Conservation (phyloP, 2,329 filamentous ascomycete species). For the Botrytis aclada region DNA sequence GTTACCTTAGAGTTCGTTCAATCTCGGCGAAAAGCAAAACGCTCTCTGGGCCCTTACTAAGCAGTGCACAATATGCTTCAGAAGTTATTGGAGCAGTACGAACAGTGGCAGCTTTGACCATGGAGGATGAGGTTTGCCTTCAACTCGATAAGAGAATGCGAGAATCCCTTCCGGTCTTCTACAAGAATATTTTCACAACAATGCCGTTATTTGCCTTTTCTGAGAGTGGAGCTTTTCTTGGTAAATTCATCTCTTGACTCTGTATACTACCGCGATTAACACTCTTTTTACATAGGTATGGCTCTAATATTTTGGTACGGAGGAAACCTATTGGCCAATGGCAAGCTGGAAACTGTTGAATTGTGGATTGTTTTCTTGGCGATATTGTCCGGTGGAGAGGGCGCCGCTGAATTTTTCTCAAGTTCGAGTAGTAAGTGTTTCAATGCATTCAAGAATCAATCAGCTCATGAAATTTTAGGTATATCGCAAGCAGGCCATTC, state of each 20-base stretch:
- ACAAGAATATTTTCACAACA: slow-evolving; percentile 25
- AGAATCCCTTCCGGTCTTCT: slow-evolving; percentile 26
- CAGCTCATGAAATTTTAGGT: background rate
- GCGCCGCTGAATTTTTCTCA: slow-evolving; percentile 79
- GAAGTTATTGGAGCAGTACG: slow-evolving; percentile 46
- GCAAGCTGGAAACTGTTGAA: slow-evolving; percentile 71
- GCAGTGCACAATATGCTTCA: slow-evolving; percentile 45
- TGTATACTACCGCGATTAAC: background rate
- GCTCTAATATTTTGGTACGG: slow-evolving; percentile 90
- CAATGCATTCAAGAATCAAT: slow-evolving; percentile 53
- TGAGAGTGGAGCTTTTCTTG: slow-evolving; percentile 33
- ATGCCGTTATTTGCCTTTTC: slow-evolving; percentile 34
- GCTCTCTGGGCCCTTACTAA: slow-evolving; percentile 45
- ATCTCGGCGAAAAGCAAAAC: slow-evolving; percentile 46
- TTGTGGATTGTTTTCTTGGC: slow-evolving; percentile 88
- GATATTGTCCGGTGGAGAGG: slow-evolving; percentile 84
- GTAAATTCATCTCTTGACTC: slow-evolving; percentile 59
- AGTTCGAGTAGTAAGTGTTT: slow-evolving; percentile 52
- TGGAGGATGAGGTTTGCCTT: slow-evolving; percentile 40
- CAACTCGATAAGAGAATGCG: slow-evolving; percentile 39
- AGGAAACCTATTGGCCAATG: slow-evolving; percentile 66
- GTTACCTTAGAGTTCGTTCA: slow-evolving; percentile 53
- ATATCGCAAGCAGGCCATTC: background rate
- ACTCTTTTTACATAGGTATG: slow-evolving; percentile 47
- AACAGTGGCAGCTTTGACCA: slow-evolving; percentile 44